phyloP scores from a whole-genome alignment of 768 basidiomycete genomes.

The Macrolepiota albuminosa region DNA sequence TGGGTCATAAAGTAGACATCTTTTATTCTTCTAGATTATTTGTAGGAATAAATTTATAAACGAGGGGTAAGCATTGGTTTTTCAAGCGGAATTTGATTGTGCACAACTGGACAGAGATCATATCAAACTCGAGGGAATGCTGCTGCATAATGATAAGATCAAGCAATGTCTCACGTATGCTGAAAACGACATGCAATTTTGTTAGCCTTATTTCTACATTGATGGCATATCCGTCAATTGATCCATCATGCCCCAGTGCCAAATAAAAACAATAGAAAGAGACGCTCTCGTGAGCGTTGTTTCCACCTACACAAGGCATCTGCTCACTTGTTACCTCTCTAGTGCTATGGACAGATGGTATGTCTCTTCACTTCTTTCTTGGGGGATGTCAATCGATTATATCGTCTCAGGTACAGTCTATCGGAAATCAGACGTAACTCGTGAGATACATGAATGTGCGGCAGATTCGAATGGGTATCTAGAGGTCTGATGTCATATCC shows the following conservation, averaged over 20 bases:
- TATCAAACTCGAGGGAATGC: not conserved
- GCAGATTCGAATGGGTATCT: constrained; percentile 1
- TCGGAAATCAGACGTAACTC: constrained; percentile 5
- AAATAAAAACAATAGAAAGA: too few species aligned
- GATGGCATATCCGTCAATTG: not conserved
- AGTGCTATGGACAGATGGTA: not conserved
- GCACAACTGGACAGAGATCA: not conserved
- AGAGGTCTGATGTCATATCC: not conserved
- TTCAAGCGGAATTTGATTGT: not conserved
- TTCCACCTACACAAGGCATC: not conserved
- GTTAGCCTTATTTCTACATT: not conserved
- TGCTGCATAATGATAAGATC: not conserved
- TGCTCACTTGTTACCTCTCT: not conserved
- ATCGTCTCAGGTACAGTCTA: not conserved
- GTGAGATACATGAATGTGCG: not conserved
- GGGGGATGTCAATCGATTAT: not conserved
- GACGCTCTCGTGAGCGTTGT: not conserved
- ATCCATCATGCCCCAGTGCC: not conserved
- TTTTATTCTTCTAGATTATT: not conserved
- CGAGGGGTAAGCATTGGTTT: constrained; percentile 5
- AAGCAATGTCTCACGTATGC: not conserved
- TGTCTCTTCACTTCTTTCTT: not conserved
- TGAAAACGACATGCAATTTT: not conserved
- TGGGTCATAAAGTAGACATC: not conserved
- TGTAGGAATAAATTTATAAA: not conserved